Percentiles rank a stretch among this genome's conserved stretches.
phyloP scores from a whole-genome alignment of 495 filamentous ascomycete genomes.

The Penicillium argentinense region DNA sequence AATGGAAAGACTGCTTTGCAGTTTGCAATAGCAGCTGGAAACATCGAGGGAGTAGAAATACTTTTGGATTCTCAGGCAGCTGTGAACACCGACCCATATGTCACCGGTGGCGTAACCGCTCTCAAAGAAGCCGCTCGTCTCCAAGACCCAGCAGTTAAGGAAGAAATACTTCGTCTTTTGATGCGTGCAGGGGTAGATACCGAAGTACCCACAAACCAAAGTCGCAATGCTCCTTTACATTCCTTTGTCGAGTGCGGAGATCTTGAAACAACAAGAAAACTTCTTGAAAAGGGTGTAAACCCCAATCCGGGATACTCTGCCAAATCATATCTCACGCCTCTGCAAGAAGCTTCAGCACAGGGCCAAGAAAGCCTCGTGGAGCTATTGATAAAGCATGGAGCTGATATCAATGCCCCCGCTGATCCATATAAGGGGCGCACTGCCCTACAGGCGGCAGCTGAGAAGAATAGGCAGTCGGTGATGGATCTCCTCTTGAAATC shows the following conservation, averaged over 20 bases:
- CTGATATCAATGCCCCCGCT: background rate
- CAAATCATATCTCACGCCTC: background rate
- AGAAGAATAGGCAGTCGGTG: background rate
- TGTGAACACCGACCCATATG: background rate
- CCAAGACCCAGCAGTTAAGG: background rate
- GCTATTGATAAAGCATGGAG: background rate
- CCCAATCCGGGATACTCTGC: background rate
- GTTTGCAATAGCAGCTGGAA: background rate
- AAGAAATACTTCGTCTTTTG: background rate
- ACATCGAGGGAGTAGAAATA: background rate
- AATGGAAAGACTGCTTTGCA: background rate
- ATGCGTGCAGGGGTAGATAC: background rate
- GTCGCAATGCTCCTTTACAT: background rate
- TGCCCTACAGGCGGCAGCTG: conserved; percentile 1
- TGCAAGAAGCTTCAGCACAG: background rate
- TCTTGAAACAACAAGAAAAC: background rate
- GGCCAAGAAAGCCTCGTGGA: background rate
- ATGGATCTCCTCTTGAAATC: background rate
- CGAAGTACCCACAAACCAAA: background rate
- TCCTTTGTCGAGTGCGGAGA: background rate
- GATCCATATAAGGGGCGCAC: background rate
- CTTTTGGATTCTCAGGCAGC: background rate
- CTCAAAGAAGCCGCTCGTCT: background rate
- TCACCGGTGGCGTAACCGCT: background rate
- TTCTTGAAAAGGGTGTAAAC: background rate